Conservation (phyloP, 163 green algal genomes). For the Smithsoniella earleae region DNA sequence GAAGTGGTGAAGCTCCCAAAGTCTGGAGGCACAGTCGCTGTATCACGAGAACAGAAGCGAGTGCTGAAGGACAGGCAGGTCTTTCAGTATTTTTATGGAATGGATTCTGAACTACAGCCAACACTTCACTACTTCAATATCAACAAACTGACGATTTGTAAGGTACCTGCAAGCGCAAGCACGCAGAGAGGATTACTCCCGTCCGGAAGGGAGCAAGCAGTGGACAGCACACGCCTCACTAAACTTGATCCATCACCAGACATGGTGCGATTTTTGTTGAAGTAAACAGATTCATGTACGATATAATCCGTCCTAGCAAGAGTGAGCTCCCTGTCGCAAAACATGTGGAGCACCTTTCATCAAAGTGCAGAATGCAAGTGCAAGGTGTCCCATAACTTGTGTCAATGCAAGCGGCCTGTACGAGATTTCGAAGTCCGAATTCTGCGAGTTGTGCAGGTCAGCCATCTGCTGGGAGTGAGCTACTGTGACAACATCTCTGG, state of each 20-base stretch:
- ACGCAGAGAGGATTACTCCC: neutral
- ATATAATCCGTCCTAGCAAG: neutral
- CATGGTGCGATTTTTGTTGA: neutral
- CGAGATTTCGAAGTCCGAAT: no score
- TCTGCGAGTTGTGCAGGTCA: slow-evolving; percentile 19
- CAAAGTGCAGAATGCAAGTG: no score
- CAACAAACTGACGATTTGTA: slow-evolving; percentile 8
- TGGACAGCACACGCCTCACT: neutral
- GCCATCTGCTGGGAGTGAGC: slow-evolving; percentile 20
- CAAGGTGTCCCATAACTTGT: no score
- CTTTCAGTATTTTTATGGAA: slow-evolving; percentile 25
- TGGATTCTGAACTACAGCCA: neutral
- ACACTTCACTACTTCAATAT: slow-evolving; percentile 18
- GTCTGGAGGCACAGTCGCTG: slow-evolving; percentile 14
- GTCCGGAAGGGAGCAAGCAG: neutral
- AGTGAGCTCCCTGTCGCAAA: no score
- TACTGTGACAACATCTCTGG: slow-evolving; percentile 5
- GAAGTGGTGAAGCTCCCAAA: slow-evolving; percentile 28
- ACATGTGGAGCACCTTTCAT: no score
- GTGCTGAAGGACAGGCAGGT: slow-evolving; percentile 15
- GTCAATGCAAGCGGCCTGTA: no score
- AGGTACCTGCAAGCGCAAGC: slow-evolving; percentile 12
- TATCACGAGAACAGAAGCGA: slow-evolving; percentile 8
- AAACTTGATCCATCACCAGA: slow-evolving; percentile 11
- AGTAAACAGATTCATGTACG: neutral